Base-by-base conservation (phyloP, 331 rosid genomes). In the Phaseolus coccineus region DNA sequence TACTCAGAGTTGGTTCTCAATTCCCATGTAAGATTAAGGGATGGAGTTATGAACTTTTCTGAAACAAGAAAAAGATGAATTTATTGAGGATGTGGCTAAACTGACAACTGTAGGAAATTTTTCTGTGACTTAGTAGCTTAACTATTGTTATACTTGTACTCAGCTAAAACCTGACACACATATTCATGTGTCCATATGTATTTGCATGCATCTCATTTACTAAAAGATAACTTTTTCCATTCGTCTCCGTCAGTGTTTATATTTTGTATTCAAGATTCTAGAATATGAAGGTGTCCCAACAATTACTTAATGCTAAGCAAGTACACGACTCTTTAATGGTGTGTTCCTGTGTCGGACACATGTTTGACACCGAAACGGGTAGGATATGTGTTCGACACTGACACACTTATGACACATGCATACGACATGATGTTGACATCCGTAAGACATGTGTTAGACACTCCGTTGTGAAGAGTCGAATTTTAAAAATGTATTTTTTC, bases 221-320 rank as follows among this genome's bases (percentile, higher is more conserved):
- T 65, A 40, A 19, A 44, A 25, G 64, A 58, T 57, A n/a, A 30
- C 25, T 48, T 55, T 40, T 22, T 12, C 7, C 12, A 2, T 40
- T 14, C 55, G 19, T 69, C 48, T 35, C 5, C 27, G 53, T 27
- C 46, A 48, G 61, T 65, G 44, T 53, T 33, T 74, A 53, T 58
- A 25, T 63, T 58, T 71, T 58, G 71, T 52, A 68, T 53, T 67
- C 63, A 74, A 59, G 61, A 53, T 53, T 67, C 55, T 59, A 59
- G 61, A 69, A 25, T 63, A 25, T 69, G 69, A 69, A 28, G 46
- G 11, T 81, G 71, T 30, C 59, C 59, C 74, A 55, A 51, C 48
- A 62, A 66, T 46, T 55, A 55, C 30, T 55, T 72, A 22, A 68
- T 66, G 39, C 22, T 24, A 14, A 37, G 42, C 42, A 1, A 1